phyloP scores from a whole-genome alignment of 2,329 filamentous ascomycete species.

The Ophiosphaerella narmari region DNA sequence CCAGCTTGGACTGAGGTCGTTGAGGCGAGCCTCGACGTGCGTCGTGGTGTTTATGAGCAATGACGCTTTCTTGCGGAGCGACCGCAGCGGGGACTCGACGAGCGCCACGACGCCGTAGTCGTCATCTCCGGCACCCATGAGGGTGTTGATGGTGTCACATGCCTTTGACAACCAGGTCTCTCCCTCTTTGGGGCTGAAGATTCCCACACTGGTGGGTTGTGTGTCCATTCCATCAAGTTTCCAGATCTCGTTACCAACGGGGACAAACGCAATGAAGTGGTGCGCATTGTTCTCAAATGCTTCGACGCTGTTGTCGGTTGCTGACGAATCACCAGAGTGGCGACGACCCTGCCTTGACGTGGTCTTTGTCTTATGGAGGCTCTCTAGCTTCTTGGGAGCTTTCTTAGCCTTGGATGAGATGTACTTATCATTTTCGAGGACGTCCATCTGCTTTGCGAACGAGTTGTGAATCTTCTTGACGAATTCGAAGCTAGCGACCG shows the following conservation, averaged over 20 bases:
- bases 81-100: constrained; percentile 66
- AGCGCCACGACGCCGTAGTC: constrained; percentile 81
- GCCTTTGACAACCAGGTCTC: constrained; percentile 71
- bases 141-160: constrained; percentile 65
- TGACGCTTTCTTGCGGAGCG: constrained; percentile 51
- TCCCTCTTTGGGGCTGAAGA: constrained; percentile 37
- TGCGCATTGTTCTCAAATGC: constrained; percentile 66
- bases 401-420: constrained; percentile 62
- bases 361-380: constrained; percentile 27
- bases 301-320: constrained; percentile 49
- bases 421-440: constrained; percentile 75
- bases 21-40: constrained; percentile 48
- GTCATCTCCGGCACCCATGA: constrained; percentile 70
- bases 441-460: constrained; percentile 68
- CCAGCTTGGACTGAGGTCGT: constrained; percentile 51
- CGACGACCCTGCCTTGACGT: constrained; percentile 43
- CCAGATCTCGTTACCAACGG: constrained; percentile 75
- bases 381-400: constrained; percentile 18
- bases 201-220: constrained; percentile 66
- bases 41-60: constrained; percentile 53
- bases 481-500: constrained; percentile 73
- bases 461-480: constrained; percentile 87
- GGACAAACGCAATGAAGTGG: constrained; percentile 90
- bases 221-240: constrained; percentile 83
- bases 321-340: constrained; percentile 24